Evolutionary conservation across 768 basidiomycete species (phyloP), one percentile per base, ranked within the genome.

Genomic region (Mycena rebaudengoi): DNA sequence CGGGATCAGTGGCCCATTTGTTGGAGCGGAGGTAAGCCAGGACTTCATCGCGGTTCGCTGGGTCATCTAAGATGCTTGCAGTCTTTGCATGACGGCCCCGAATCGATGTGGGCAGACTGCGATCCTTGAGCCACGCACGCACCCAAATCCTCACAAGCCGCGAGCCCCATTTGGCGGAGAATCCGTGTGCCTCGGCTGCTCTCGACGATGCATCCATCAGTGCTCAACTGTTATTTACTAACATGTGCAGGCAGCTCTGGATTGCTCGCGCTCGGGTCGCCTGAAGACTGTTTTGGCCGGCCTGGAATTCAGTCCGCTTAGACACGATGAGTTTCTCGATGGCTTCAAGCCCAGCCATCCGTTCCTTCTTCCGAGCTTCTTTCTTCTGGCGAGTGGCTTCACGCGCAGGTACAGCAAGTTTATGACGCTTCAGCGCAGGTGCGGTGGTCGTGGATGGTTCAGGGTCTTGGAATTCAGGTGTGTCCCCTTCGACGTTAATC

Each of bases 1-100:
- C 61, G 4, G 78, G 78, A 64, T 78, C 50, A 60, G 77, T 75
- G 32, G 74, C 61, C 79, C 79, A 79, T 66, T 79, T 79, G 45
- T 80, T 70, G 25, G 74, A 73, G 6, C 71, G 66, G 20, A 78
- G 14, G 63, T 66, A 79, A 26, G 75, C 55, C 1, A 70, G 59
- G 12, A 78, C 56, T 51, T 76, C 77, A 20, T 71, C 74, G 16
- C 45, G 26, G 21, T 76, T 71, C 5, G 13, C 54, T 13, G 76
- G 74, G 46, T 78, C 74, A 28, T 68, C 40, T 21, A 76, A 68
- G 3, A 79, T 51, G 20, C 73, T 71, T 56, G 60, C 72, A 0
- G 66, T 30, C 45, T 79, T 79, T 14, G 29, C 33, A 48, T 80
- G 78, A 4, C 25, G 13, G 3, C 74, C 76, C 35, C 18, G 35